phyloP scores from a whole-genome alignment of 2,329 filamentous ascomycete species.

The Aspergillus fischeri region DNA sequence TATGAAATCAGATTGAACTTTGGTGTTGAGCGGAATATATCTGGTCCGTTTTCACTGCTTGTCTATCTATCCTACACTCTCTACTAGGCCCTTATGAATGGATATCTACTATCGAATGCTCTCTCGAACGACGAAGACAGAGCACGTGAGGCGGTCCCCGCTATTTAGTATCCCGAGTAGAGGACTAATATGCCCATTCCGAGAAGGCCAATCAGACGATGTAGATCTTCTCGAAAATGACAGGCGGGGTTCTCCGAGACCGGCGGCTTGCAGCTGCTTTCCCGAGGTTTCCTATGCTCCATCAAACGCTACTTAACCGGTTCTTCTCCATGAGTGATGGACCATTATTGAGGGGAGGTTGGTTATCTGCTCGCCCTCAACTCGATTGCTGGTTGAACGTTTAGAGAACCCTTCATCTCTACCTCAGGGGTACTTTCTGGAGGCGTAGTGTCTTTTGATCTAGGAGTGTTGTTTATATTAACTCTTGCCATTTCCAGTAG shows the following conservation, averaged over 20 bases:
- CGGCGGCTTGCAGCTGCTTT: constrained; percentile 3
- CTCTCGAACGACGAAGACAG: not conserved
- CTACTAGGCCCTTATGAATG: not conserved
- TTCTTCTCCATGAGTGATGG: not conserved
- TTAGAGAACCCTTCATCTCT: not conserved
- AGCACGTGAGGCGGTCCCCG: not conserved
- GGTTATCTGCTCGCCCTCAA: not conserved
- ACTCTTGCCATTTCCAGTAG: not conserved
- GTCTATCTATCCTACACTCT: not conserved
- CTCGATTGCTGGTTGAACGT: no score
- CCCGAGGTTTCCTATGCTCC: constrained; percentile 1
- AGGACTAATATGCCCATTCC: constrained; percentile 6
- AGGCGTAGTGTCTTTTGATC: not conserved
- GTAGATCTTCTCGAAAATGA: not conserved
- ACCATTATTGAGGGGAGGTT: not conserved
- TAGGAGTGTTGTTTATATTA: not conserved
- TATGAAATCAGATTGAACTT: not conserved
- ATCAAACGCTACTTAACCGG: not conserved
- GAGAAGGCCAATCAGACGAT: constrained; percentile 15
- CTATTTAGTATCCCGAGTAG: not conserved
- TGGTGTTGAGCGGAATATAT: not conserved
- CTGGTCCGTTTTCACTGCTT: not conserved
- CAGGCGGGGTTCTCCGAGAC: constrained; percentile 11
- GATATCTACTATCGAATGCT: not conserved
- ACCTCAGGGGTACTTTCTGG: not conserved